phyloP scores from a whole-genome alignment of 805 yeast genomes.

The Pichia phayaonensis region DNA sequence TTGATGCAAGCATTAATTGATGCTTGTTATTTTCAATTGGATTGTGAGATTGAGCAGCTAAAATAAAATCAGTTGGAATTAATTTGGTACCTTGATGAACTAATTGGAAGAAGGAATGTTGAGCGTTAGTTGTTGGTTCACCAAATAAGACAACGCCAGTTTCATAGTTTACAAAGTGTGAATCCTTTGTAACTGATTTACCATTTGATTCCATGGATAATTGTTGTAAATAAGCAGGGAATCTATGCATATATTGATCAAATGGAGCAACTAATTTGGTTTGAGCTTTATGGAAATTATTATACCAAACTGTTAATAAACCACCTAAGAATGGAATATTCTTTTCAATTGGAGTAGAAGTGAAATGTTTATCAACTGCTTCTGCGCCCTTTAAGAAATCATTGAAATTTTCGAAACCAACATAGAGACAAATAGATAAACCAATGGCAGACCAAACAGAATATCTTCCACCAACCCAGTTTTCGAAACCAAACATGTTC shows the following conservation, averaged over 20 bases:
- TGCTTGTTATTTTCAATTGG: conserved; percentile 91
- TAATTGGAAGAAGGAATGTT: conserved; percentile 98
- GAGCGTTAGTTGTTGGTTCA: conserved; percentile 98
- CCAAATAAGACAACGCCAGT: conserved; percentile 96
- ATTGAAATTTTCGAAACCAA: conserved; percentile 92
- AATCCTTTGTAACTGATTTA: conserved; percentile 91
- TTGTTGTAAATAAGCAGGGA: conserved; percentile 99
- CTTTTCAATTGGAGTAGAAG: conserved; percentile 72
- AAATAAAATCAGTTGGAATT: conserved; percentile 93
- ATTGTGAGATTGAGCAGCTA: conserved; percentile 97
- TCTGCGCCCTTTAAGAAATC: conserved; percentile 94
- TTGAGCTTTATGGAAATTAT: conserved; percentile 96
- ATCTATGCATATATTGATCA: conserved; percentile 97
- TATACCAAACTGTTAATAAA: conserved; percentile 93
- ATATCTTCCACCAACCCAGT: conserved; percentile 99
- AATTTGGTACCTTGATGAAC: conserved; percentile 98
- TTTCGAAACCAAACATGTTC: conserved; percentile 97
- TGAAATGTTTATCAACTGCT: conserved; percentile 90
- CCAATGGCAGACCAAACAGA: conserved; percentile 99
- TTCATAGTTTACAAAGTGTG: conserved; percentile 85
- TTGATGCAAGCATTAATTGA: conserved; percentile 98
- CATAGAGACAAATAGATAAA: conserved; percentile 85
- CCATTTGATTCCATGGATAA: conserved; percentile 99
- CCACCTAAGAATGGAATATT: conserved; percentile 95
- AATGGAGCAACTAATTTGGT: conserved; percentile 98